Base-by-base conservation (phyloP, 2,329 filamentous ascomycete species). In the Teratosphaeria zuluensis region DNA sequence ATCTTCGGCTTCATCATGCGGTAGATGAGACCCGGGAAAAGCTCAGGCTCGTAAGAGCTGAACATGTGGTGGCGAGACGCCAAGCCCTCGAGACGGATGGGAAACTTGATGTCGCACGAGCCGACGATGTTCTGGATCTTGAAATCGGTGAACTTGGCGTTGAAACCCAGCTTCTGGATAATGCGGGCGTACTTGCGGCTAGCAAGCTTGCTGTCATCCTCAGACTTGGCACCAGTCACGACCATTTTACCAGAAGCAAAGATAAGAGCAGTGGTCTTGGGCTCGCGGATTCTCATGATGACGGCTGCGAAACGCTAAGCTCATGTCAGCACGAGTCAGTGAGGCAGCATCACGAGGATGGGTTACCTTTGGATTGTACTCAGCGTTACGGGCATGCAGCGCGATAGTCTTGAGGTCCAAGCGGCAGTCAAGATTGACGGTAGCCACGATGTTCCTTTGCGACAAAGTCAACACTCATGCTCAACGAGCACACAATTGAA, bases 121-220 rank as follows among this genome's bases (percentile, higher is more conserved):
- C 94, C 94, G 66, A 99, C 94, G 65, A 99, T 97, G 77, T 99
- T 99, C 81, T 96, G 92, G 71, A 99, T 99, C 84, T 97, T 99
- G 80, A 99, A 99, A 76, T 99, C 94, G 66, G 92, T 96, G 77
- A 99, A 97, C 84, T 96, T 96, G 70, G 94, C 92, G 55, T 96
- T 96, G 83, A 99, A 99, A 63, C 94, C 94, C 61, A 99, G 89
- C 81, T 99, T 99, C 82, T 99, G 94, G 69, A 99, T 97, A 76
- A 99, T 97, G 71, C 94, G 92, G 56, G 94, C 94, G 73, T 97
- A 97, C 78, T 99, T 99, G 78, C 92, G 87, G 61, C 89, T 94
- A 8, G 94, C 94, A 70, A 99, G 86, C 80, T 96, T 96, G 61
- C 90, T 95, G 74, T 97, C 94, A 74, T 97, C 94, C 73, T 97